Evolutionary conservation across 805 yeast genomes (phyloP), one percentile per base, ranked within the genome.

Genomic region (Saturnispora saitoi): DNA sequence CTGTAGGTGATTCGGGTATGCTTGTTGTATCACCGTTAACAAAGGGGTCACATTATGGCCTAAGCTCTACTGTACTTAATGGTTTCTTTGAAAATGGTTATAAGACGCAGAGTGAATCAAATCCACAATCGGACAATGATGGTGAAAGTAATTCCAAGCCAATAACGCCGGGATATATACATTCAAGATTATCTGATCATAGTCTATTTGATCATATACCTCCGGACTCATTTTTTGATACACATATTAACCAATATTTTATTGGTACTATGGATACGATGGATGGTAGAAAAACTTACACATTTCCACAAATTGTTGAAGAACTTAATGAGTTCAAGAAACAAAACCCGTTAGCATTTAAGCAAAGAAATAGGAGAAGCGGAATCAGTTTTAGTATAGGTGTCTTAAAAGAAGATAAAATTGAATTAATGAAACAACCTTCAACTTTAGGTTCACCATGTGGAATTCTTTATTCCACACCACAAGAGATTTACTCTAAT

Each of bases 401-500:
- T 1, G 68, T 71, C 5, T 55, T 65, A 6, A 69, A 72, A 2
- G 72, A 70, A 19, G 44, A 44, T 15, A 32, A 24, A 39, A 24
- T 24, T n/a, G 34, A 17, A 19, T 15, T 17, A 12, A 19, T 45
- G 37, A 11, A 11, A 24, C 41, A 10, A 37, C 29, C 41, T 22
- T 22, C 43, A 2, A 15, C 43, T 11, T 34, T 47, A 22, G 45
- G 26, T 1, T 51, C 62, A 4, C 57, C 59, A 19, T 64, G 72
- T 57, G 78, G 78, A 1, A 55, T 74, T 26, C 56, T 69, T 22
- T 79, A 67, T 62, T 73, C 72, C 49, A 86, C 83, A 53, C 87
- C 93, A 0, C 81, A 80, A 57, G 91, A 85, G 53, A 83, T 91
- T 12, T 93, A 91, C 66, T 80, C 83, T 19, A 73, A 78, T 45